Evolutionary conservation across 73 alveolate species (phyloP), one percentile per base, ranked within the genome.

Genomic region (Blepharisma stoltei): DNA sequence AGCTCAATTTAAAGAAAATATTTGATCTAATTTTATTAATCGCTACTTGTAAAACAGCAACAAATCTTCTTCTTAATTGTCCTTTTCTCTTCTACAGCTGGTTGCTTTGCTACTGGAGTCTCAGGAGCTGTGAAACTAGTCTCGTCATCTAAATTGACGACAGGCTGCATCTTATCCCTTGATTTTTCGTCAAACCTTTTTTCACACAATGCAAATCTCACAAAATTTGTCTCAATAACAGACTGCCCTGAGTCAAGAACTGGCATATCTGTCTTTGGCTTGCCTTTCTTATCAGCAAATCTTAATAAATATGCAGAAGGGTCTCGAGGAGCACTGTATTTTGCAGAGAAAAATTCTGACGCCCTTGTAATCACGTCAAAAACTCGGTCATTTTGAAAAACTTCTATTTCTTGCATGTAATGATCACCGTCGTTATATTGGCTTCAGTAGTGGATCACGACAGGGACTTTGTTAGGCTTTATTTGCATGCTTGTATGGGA

Each of bases 201-300:
- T n/a, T 60, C 73, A 60, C 73, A 60, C 14, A 60, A n/a, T 18
- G 45, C 46, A 60, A 60, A 60, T 14, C 73, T 14, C 11, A 20
- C 73, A 25, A 60, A 60, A 60, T 14, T 38, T 60, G 23, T 9
- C 11, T 14, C 14, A 25, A 14, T 14, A 1, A 60, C 73, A 14
- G 14, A 14, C 5, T 60, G 73, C 2, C 48, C 11, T n/a, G 73
- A 14, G 14, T 60, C 49, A 9, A 60, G 18, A 18, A 60, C 23
- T 38, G 73, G 73, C 73, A 60, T 60, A 38, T 60, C 73, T 14
- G 23, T 60, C 23, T 60, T 60, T 14, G 73, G 73, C 23, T 60
- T 60, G 73, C 73, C 73, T 60, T 60, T 38, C 23, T 60, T 60
- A 25, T 60, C 23, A 14, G 73, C 38, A 60, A 25, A 18, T 60